Conservation (phyloP, 345 rosid species). For the Pistacia vera region DNA sequence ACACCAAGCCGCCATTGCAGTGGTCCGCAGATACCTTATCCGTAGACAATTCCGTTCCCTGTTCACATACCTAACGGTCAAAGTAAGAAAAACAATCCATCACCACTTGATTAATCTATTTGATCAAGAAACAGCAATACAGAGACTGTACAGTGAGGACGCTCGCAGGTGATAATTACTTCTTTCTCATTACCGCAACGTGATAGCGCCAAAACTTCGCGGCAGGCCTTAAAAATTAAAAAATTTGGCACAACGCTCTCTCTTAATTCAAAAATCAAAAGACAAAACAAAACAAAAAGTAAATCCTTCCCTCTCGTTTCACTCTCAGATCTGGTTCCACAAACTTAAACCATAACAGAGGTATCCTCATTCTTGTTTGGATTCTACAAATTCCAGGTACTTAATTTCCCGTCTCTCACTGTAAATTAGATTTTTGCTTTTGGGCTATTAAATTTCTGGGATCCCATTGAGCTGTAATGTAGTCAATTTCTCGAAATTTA, state of each 20-base stretch:
- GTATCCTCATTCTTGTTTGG: neutral
- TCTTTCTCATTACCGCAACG: neutral
- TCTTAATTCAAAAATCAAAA: slow-evolving; percentile 17
- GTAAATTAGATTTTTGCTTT: neutral
- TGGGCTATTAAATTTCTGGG: no score
- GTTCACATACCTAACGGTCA: neutral
- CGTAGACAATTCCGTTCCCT: neutral
- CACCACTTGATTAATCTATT: neutral
- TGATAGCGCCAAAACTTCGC: slow-evolving; percentile 46
- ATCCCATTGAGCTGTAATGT: neutral
- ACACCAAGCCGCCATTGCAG: neutral
- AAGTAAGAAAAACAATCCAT: neutral
- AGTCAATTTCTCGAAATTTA: neutral
- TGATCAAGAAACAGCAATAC: neutral
- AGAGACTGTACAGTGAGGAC: neutral
- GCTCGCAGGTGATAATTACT: neutral
- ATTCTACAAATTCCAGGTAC: slow-evolving; percentile 26
- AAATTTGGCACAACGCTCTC: slow-evolving; percentile 11
- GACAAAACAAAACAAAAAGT: neutral
- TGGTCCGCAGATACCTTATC: neutral
- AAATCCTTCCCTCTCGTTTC: slow-evolving; percentile 1
- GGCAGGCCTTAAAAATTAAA: slow-evolving; percentile 22
- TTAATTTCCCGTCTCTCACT: neutral
- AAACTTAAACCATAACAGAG: neutral
- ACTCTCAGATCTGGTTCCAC: slow-evolving; percentile 10